phyloP scores from a whole-genome alignment of 2,329 filamentous ascomycete species.

The Colletotrichum salicis region DNA sequence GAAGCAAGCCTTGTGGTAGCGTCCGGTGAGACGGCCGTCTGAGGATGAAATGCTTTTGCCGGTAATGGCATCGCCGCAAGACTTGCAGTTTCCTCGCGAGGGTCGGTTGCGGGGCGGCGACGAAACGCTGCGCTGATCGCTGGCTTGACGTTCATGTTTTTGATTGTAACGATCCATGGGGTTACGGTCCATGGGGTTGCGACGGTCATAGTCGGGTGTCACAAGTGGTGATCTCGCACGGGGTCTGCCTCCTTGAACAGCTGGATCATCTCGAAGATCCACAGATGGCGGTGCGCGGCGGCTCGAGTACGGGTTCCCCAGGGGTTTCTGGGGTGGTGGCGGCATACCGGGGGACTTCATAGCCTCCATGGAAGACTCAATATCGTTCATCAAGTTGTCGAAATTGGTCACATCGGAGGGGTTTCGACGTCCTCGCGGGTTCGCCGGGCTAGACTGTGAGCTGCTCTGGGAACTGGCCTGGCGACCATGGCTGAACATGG shows the following conservation, averaged over 20 bases:
- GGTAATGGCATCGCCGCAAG: slow-evolving; percentile 80
- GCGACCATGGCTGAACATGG: slow-evolving; percentile 66
- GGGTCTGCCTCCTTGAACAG: slow-evolving; percentile 38
- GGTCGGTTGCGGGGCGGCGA: slow-evolving; percentile 43
- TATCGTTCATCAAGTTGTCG: slow-evolving; percentile 65
- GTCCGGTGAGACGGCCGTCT: slow-evolving; percentile 89
- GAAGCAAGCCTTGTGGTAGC: slow-evolving; percentile 96
- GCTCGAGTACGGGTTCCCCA: slow-evolving; percentile 24
- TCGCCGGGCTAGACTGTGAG: slow-evolving; percentile 66
- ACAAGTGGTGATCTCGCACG: slow-evolving; percentile 40
- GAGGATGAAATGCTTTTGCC: slow-evolving; percentile 95
- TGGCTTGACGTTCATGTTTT: slow-evolving; percentile 22
- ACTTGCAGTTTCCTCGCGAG: slow-evolving; percentile 82
- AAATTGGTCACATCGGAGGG: slow-evolving; percentile 58
- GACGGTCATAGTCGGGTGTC: slow-evolving; percentile 36
- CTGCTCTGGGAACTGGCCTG: slow-evolving; percentile 70
- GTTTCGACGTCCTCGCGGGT: slow-evolving; percentile 50
- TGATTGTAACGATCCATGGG: slow-evolving; percentile 25
- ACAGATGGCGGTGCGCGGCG: slow-evolving; percentile 22
- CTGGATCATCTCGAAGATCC: slow-evolving; percentile 48
- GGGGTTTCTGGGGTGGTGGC: slow-evolving; percentile 38
- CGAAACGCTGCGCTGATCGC: slow-evolving; percentile 36
- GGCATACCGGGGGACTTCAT: slow-evolving; percentile 43
- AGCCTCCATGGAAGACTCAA: slow-evolving; percentile 62
- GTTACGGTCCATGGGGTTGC: slow-evolving; percentile 30